phyloP scores from a whole-genome alignment of 1,284 basidiomycete species.

The Golubevia sp. region DNA sequence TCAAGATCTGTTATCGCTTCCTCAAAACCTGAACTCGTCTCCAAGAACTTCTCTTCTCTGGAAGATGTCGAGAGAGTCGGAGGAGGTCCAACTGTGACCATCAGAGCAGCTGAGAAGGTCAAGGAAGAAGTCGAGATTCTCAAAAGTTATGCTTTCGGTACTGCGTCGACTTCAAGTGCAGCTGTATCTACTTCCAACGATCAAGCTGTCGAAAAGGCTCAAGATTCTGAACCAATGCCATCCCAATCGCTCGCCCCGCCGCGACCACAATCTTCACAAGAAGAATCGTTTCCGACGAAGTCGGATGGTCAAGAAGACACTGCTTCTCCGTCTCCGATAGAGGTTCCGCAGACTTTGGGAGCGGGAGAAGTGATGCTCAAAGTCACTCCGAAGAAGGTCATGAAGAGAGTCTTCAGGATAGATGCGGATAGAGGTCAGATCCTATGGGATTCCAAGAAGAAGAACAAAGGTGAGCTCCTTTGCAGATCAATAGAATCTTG shows the following conservation, averaged over 20 bases:
- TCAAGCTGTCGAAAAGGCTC: too few relatives aligned
- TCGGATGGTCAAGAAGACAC: neutral
- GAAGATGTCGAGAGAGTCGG: neutral
- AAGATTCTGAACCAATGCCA: neutral
- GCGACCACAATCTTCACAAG: neutral
- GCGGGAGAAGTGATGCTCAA: constrained; percentile 72
- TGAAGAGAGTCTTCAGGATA: constrained; percentile 74
- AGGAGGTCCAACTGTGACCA: neutral
- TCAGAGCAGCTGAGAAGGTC: neutral
- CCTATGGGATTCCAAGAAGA: constrained; percentile 79
- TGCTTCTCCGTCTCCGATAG: neutral
- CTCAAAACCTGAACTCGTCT: too few relatives aligned
- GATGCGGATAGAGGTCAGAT: constrained; percentile 81
- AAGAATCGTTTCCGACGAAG: too few relatives aligned
- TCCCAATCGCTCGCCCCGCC: neutral
- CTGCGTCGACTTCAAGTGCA: neutral
- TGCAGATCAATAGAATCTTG: neutral
- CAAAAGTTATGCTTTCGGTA: too few relatives aligned
- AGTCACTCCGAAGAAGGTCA: constrained; percentile 82
- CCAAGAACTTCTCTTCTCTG: too few relatives aligned
- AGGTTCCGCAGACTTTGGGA: too few relatives aligned
- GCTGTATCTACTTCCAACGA: too few relatives aligned
- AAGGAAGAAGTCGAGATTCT: neutral
- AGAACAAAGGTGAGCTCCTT: constrained; percentile 20
- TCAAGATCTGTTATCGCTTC: too few relatives aligned